Percentiles rank a stretch among this genome's conserved stretches.
Conservation (phyloP, 345 rosid genomes). For the Citropsis articulata region DNA sequence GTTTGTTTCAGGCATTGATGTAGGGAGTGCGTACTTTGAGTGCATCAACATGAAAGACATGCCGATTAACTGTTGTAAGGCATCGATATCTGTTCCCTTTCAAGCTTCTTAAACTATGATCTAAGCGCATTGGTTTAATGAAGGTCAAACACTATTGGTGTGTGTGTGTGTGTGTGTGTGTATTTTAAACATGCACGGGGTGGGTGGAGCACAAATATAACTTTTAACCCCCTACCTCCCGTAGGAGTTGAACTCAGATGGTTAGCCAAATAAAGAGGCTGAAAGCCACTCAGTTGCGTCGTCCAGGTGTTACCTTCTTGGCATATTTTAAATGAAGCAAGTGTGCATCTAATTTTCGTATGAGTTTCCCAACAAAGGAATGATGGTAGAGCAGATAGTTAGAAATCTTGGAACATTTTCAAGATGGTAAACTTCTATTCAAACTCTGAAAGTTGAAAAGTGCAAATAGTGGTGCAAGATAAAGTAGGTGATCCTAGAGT, state of each 20-base stretch:
- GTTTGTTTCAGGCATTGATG: slow-evolving; percentile 66
- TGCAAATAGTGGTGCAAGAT: not conserved
- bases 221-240: no score
- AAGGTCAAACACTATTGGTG: slow-evolving; percentile 4
- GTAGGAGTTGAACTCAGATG: no score
- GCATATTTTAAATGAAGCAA: not conserved
- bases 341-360: not conserved
- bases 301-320: not conserved
- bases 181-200: no score
- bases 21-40: slow-evolving; percentile 63
- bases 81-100: not conserved
- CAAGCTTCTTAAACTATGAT: not conserved
- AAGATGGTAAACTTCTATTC: not conserved
- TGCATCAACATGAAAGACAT: slow-evolving; percentile 74
- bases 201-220: no score
- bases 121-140: not conserved
- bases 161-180: no score
- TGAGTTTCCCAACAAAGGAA: not conserved
- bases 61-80: slow-evolving; percentile 80
- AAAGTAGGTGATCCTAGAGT: not conserved
- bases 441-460: slow-evolving; percentile 2
- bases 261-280: no score
- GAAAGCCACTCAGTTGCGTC: no score
- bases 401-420: not conserved
- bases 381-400: not conserved